Percentiles rank a stretch among this genome's conserved stretches.
Evolutionary conservation across 2,329 filamentous ascomycete species (phyloP).

Genomic region (Penicillium sp.): DNA sequence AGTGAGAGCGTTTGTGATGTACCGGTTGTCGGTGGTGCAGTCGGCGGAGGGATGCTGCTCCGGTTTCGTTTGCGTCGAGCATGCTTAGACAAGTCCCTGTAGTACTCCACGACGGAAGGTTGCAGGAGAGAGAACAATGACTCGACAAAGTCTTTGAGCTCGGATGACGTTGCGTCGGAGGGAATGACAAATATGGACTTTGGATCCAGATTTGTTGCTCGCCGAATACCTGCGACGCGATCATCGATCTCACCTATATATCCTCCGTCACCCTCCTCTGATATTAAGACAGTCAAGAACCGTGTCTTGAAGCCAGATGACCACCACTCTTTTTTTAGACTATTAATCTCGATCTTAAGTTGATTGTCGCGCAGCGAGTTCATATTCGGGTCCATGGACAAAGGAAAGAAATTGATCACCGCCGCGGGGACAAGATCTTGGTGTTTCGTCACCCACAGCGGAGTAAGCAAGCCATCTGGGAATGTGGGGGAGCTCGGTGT

Average conservation of each 20-base stretch:
- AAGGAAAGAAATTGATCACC: constrained; percentile 72
- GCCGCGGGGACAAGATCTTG: constrained; percentile 76
- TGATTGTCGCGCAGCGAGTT: constrained; percentile 78
- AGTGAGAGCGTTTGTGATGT: constrained; percentile 81
- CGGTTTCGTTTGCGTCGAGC: constrained; percentile 79
- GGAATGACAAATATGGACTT: constrained; percentile 84
- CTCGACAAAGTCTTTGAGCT: constrained; percentile 68
- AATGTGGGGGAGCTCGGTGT: constrained; percentile 78
- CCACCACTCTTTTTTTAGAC: constrained; percentile 61
- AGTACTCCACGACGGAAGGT: constrained; percentile 76
- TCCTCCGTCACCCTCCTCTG: constrained; percentile 63
- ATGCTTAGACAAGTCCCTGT: constrained; percentile 89
- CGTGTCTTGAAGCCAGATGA: constrained; percentile 64
- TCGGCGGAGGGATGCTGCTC: constrained; percentile 71
- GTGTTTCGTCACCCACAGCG: constrained; percentile 82
- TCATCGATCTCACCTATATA: constrained; percentile 62
- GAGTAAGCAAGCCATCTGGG: constrained; percentile 80
- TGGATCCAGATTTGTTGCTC: constrained; percentile 71
- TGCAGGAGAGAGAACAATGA: constrained; percentile 69
- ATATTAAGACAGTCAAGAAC: constrained; percentile 71
- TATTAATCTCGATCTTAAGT: constrained; percentile 80
- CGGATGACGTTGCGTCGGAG: constrained; percentile 63
- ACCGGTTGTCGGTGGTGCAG: constrained; percentile 72
- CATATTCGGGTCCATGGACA: constrained; percentile 67
- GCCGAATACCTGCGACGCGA: constrained; percentile 71